Conservation (phyloP, 257 asterid species). For the Rubia yunnanensis region DNA sequence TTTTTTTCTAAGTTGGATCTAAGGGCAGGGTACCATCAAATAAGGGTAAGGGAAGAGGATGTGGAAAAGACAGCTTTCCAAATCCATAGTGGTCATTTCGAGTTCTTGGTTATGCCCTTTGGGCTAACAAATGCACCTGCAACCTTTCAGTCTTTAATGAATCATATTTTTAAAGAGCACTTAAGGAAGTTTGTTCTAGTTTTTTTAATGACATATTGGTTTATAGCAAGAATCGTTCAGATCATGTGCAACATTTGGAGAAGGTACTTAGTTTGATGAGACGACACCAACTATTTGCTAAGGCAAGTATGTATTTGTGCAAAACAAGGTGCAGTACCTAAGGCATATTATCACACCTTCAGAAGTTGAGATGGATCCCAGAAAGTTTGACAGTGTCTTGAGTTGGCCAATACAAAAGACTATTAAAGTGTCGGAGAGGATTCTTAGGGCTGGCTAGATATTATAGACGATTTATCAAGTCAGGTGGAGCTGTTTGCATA, state of each 20-base stretch:
- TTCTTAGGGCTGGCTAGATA: too few relatives aligned
- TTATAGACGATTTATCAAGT: too few relatives aligned
- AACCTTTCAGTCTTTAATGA: not conserved
- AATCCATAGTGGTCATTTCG: not conserved
- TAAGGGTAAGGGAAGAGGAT: not conserved
- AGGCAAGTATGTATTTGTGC: too few relatives aligned
- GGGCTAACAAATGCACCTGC: not conserved
- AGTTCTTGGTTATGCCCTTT: not conserved
- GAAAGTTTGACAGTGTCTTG: too few relatives aligned
- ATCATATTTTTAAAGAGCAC: not conserved
- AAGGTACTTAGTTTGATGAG: too few relatives aligned
- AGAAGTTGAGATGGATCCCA: too few relatives aligned
- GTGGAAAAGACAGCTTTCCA: not conserved
- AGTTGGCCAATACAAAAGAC: too few relatives aligned
- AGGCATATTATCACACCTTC: too few relatives aligned
- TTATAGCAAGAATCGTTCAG: not conserved
- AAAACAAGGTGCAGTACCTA: too few relatives aligned
- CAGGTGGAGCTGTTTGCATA: too few relatives aligned
- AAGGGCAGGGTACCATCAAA: not conserved
- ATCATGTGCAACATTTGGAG: not conserved
- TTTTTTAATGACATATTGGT: conserved; percentile 10
- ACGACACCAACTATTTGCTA: too few relatives aligned
- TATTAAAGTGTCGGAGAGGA: too few relatives aligned
- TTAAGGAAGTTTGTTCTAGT: conserved; percentile 3
- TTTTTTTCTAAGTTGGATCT: not conserved